These are phyloP conservation scores for Yarrowia divulgata DNA, from an alignment of 805 yeast genomes.

Conservation along the genomic window DNA sequence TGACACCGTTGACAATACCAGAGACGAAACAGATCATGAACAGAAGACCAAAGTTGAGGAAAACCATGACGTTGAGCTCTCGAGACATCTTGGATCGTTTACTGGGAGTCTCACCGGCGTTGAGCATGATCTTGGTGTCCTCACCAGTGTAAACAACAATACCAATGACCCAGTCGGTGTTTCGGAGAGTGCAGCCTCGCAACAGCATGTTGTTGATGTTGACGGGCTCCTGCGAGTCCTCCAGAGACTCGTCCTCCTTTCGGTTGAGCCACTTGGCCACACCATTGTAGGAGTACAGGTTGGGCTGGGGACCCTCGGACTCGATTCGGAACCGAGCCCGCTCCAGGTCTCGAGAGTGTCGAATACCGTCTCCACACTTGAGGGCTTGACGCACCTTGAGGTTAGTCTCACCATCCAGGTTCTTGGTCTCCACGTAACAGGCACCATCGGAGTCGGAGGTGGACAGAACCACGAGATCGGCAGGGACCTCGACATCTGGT, in stretches of 20 bases:
- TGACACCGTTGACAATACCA: constrained; percentile 74
- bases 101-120: constrained; percentile 81
- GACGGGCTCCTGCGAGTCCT: constrained; percentile 66
- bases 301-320: constrained; percentile 72
- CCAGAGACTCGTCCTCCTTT: constrained; percentile 71
- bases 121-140: constrained; percentile 80
- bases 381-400: constrained; percentile 68
- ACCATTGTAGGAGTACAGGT: constrained; percentile 71
- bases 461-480: constrained; percentile 71
- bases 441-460: constrained; percentile 77
- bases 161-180: constrained; percentile 80
- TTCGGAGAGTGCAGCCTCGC: constrained; percentile 76
- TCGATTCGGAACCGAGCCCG: constrained; percentile 66
- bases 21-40: constrained; percentile 73
- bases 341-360: constrained; percentile 65
- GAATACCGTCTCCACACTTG: constrained; percentile 63
- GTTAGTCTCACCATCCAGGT: constrained; percentile 80
- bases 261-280: constrained; percentile 60
- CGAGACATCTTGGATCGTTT: constrained; percentile 71
- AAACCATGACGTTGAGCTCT: constrained; percentile 71
- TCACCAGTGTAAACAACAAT: constrained; percentile 74
- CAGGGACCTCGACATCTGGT: constrained; percentile 80
- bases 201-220: constrained; percentile 69
- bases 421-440: constrained; percentile 74
- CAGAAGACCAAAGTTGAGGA: constrained; percentile 67